Base-by-base conservation (phyloP, 2,329 filamentous ascomycete genomes). In the Fusarium sp. region DNA sequence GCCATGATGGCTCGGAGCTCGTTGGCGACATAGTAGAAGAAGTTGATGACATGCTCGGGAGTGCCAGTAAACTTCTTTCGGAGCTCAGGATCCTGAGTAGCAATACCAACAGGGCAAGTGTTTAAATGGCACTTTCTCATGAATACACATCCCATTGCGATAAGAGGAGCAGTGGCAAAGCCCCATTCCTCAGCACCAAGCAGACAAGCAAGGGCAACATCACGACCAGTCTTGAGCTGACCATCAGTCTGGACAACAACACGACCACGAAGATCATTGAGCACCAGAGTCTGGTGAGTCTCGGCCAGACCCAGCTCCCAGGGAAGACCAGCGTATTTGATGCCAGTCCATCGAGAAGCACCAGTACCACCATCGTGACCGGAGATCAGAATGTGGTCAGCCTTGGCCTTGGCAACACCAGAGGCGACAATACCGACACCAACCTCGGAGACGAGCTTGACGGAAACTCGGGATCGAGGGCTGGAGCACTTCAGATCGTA, bases 101-200 rank as follows among this genome's bases (percentile, higher is more conserved):
- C 95, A 64, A 98, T 97, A 79, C 95, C 95, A 12, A 97, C 94
- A 11, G 94, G 94, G 82, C 94, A 88, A 4, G 92, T 94, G 77
- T 96, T 97, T 54, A 79, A 69, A 72, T 88, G 87, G 69, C 90
- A 93, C 76, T 94, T 94, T 0, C 94, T 77, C 94, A 97, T 97
- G 84, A 97, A 92, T 65, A 98, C 93, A 77, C 94, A 98, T 16
- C 95, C 95, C 92, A 98, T 96, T 56, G 95, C 95, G 74, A 97
- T 97, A 55, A 98, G 83, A 75, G 95, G 95, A 63, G 95, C 92
- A 0, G 95, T 98, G 40, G 95, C 95, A 76, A 98, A 98, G 18
- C 95, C 95, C 89, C 93, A 98, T 83, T 98, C 95, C 81, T 98
- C 95, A n/a, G 95, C 95, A 83, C 95, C 95, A 56, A 98, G 90